Evolutionary conservation across 345 rosid species (phyloP), one percentile per base, ranked within the genome.

Genomic region (Syzygium aromaticum): DNA sequence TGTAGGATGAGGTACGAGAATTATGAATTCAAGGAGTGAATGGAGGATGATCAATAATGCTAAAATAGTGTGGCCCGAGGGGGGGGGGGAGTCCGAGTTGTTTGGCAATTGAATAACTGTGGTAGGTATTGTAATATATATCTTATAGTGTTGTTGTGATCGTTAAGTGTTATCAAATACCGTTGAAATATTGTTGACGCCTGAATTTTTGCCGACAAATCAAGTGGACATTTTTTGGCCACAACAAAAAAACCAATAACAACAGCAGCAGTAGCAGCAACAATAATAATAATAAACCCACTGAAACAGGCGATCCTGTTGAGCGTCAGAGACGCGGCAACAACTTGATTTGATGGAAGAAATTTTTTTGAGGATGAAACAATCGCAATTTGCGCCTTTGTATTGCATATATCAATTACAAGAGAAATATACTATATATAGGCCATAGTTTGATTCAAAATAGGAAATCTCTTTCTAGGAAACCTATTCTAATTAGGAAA

Each of bases 21-120:
- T 30, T 30, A 64, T 64, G 22, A 30, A 64, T 64, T 64, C 43
- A 15, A 2, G 77, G 0, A 63, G 1, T 30, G 0, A 64, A 30
- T 30, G 22, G 40, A 28, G 11, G 77, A 17, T 0, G 21, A 28
- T 28, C 23, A 30, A 64, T 3, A 9, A 0, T 15, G 77, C 21
- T 14, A 7, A 0, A 64, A 15, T 8, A 28, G 21, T 4, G 0
- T 28, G 77, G 4, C 11, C 16, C n/a, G n/a, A n/a, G n/a, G n/a
- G n/a, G n/a, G n/a, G n/a, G 5, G 43, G 7, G 3, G 22, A 6
- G 7, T 16, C 22, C 3, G 0, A 30, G 0, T 64, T 30, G 22
- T 30, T 30, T 64, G 43, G 11, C 22, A 30, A 15, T 64, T 64
- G 38, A 30, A 64, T 64, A 30, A 30, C 4, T 30, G 23, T 16